phyloP scores from a whole-genome alignment of 495 filamentous ascomycete genomes.

The Rusavskia elegans region DNA sequence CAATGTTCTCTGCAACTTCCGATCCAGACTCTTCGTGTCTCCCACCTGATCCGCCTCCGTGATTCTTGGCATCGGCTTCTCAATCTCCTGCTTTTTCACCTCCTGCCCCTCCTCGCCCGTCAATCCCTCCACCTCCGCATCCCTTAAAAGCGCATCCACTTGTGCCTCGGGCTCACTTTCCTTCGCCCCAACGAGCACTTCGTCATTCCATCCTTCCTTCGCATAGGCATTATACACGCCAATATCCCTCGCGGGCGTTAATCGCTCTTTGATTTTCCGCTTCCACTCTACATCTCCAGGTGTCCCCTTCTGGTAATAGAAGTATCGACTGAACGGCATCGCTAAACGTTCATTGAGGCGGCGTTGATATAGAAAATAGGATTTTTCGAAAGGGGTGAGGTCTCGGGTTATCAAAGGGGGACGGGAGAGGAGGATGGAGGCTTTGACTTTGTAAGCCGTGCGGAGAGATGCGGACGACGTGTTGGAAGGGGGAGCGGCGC shows the following conservation, averaged over 20 bases:
- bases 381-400: conserved; percentile 73
- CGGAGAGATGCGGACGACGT: conserved; percentile 16
- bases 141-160: conserved; percentile 51
- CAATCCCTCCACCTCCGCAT: conserved; percentile 40
- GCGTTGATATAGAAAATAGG: conserved; percentile 92
- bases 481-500: conserved; percentile 13
- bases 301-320: conserved; percentile 91
- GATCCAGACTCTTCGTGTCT: conserved; percentile 61
- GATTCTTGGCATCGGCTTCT: conserved; percentile 48
- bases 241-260: conserved; percentile 65
- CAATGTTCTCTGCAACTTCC: conserved; percentile 59
- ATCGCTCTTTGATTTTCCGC: conserved; percentile 60
- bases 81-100: conserved; percentile 44
- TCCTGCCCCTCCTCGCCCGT: conserved; percentile 4
- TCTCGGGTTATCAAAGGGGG: conserved; percentile 74
- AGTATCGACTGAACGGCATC: conserved; percentile 77
- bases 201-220: conserved; percentile 77
- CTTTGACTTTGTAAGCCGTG: conserved; percentile 49
- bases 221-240: conserved; percentile 75
- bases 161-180: conserved; percentile 42
- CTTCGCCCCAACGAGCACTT: conserved; percentile 57
- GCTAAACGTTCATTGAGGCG: conserved; percentile 87
- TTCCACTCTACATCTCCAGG: conserved; percentile 79
- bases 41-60: conserved; percentile 69
- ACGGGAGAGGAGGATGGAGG: conserved; percentile 72